Conservation (phyloP, 768 basidiomycete genomes). For the Amanita muscaria region DNA sequence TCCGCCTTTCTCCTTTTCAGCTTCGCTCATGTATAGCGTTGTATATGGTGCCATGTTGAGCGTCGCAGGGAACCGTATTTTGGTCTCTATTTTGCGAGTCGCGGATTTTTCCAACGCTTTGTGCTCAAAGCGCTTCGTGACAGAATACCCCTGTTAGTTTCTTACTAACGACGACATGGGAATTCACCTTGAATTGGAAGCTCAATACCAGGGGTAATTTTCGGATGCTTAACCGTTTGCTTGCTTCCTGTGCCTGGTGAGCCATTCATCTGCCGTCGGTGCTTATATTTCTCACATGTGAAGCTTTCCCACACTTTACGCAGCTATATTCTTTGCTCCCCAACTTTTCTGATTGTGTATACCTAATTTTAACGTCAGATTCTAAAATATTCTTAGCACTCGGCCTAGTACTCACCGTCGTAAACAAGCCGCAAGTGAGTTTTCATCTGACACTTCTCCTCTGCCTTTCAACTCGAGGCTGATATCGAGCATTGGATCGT, state of each 20-base stretch:
- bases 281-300: conserved; percentile 57
- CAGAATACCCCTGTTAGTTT: too few relatives aligned
- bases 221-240: conserved; percentile 76
- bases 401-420: conserved; percentile 40
- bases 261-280: too few relatives aligned
- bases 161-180: neutral
- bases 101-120: conserved; percentile 65
- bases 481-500: conserved; percentile 88
- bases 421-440: conserved; percentile 69
- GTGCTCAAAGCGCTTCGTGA: conserved; percentile 87
- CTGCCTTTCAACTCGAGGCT: conserved; percentile 66
- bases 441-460: conserved; percentile 30
- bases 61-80: conserved; percentile 71
- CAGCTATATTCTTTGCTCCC: conserved; percentile 80
- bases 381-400: neutral
- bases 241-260: conserved; percentile 69
- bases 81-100: conserved; percentile 70
- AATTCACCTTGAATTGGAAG: conserved; percentile 84
- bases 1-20: conserved; percentile 34
- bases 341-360: conserved; percentile 79
- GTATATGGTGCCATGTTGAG: conserved; percentile 89
- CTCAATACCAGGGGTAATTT: conserved; percentile 84
- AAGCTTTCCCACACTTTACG: conserved; percentile 65
- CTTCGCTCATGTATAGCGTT: conserved; percentile 46
- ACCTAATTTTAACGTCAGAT: conserved; percentile 42